These are phyloP conservation scores for Dissophora globulifera DNA, from an alignment of 192 early-diverging fungal species.

Conservation along the genomic window DNA sequence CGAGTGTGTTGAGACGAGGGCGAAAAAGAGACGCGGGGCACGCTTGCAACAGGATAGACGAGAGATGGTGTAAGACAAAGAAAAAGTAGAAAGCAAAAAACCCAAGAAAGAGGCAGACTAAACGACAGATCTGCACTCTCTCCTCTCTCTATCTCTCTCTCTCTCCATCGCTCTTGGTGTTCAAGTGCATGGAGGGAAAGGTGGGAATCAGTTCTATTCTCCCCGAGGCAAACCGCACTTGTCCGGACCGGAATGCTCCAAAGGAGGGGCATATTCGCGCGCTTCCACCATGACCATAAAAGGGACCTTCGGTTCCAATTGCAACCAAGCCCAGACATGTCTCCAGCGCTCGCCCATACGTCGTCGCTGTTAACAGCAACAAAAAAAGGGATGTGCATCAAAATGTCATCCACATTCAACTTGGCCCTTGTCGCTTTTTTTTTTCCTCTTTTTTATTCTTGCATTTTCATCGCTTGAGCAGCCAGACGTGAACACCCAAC, in stretches of 20 bases:
- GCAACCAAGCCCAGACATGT: conserved; percentile 1
- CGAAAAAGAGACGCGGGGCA: background rate
- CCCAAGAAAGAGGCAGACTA: too few species aligned
- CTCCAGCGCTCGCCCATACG: background rate
- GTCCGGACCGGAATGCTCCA: too few species aligned
- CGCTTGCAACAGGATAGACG: too few species aligned
- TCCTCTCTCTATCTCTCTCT: too few species aligned
- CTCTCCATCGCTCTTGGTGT: too few species aligned
- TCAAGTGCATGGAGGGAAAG: background rate
- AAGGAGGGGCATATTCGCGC: too few species aligned
- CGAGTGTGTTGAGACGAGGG: background rate
- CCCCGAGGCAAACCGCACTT: conserved; percentile 16
- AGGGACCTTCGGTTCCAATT: background rate
- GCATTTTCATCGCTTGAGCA: background rate
- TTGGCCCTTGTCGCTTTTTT: background rate
- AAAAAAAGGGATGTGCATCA: too few species aligned
- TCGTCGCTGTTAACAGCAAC: too few species aligned
- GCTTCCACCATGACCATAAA: background rate
- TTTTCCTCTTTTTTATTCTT: background rate
- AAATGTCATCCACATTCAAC: background rate
- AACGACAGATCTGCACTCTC: too few species aligned
- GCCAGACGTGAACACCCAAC: conserved; percentile 11
- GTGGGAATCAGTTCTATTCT: conserved; percentile 31
- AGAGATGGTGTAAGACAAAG: background rate
- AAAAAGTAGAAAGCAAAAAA: too few species aligned